Percentiles rank a stretch among this genome's conserved stretches.
Conservation (phyloP, 192 early-diverging fungal species). For the Rhizophagus clarus region DNA sequence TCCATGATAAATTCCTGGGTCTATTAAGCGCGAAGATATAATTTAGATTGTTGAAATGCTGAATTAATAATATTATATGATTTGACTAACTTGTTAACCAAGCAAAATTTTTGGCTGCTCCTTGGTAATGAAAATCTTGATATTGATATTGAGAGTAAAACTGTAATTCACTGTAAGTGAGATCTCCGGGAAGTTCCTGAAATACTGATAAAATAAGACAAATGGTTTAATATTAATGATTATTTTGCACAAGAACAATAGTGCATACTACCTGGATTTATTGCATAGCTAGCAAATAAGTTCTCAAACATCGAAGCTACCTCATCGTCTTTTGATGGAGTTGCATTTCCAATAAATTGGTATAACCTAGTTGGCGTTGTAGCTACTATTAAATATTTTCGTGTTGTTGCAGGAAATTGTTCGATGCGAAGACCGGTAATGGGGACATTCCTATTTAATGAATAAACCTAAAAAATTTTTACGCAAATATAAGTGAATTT, state of each 20-base stretch:
- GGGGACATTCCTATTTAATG: constrained; percentile 71
- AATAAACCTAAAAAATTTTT: constrained; percentile 50
- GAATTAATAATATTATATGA: neutral
- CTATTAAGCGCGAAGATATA: constrained; percentile 35
- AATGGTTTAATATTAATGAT: neutral
- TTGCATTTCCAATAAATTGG: constrained; percentile 80
- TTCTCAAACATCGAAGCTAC: constrained; percentile 72
- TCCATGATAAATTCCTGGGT: constrained; percentile 87
- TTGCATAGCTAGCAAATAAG: constrained; percentile 73
- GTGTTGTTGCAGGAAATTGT: constrained; percentile 70
- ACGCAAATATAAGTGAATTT: neutral
- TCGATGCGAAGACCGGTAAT: constrained; percentile 84
- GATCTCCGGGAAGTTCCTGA: constrained; percentile 58
- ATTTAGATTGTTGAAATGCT: neutral
- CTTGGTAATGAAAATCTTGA: constrained; percentile 61
- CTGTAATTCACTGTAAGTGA: constrained; percentile 60
- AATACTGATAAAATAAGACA: constrained; percentile 48
- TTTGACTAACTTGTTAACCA: constrained; percentile 77
- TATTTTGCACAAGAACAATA: constrained; percentile 9
- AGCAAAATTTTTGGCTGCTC: constrained; percentile 77
- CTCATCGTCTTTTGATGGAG: constrained; percentile 51
- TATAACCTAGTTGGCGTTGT: constrained; percentile 88
- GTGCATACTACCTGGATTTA: constrained; percentile 56
- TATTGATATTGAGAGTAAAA: constrained; percentile 71
- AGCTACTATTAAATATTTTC: constrained; percentile 79